Conservation (phyloP, 768 basidiomycete species). For the Amanita inopinata region DNA sequence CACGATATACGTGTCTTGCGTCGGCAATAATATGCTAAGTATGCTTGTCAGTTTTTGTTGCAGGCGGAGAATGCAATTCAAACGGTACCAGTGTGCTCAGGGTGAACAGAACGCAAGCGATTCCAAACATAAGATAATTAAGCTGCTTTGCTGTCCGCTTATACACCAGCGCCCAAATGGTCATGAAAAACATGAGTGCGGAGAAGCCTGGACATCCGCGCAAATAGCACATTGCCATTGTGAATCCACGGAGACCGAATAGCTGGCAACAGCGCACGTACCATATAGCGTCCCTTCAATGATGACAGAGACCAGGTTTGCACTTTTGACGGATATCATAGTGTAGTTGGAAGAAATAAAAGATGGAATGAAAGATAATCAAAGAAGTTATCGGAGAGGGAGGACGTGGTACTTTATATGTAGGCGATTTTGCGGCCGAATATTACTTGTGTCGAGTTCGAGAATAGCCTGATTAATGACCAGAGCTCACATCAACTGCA, state of each 20-base stretch:
- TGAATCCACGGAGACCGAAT: no score
- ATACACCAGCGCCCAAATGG: not conserved
- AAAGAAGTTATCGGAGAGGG: no score
- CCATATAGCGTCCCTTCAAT: not conserved
- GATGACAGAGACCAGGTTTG: not conserved
- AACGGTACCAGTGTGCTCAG: not conserved
- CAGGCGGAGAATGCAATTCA: not conserved
- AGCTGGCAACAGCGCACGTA: not conserved
- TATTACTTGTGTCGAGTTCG: no score
- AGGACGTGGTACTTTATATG: no score
- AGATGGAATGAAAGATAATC: no score
- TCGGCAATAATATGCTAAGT: not conserved
- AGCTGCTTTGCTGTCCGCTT: not conserved
- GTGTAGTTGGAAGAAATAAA: not conserved
- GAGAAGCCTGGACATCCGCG: not conserved
- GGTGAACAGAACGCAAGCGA: not conserved
- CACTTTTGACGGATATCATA: not conserved
- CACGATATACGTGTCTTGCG: not conserved
- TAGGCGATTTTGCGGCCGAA: no score
- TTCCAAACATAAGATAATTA: not conserved
- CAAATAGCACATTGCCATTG: not conserved
- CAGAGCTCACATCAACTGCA: no score
- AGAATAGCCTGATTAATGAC: no score
- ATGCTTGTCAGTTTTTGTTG: not conserved
- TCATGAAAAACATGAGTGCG: not conserved